These are phyloP conservation scores for Euphorbia tirucalli DNA, from an alignment of 345 rosid species.

Conservation along the genomic window DNA sequence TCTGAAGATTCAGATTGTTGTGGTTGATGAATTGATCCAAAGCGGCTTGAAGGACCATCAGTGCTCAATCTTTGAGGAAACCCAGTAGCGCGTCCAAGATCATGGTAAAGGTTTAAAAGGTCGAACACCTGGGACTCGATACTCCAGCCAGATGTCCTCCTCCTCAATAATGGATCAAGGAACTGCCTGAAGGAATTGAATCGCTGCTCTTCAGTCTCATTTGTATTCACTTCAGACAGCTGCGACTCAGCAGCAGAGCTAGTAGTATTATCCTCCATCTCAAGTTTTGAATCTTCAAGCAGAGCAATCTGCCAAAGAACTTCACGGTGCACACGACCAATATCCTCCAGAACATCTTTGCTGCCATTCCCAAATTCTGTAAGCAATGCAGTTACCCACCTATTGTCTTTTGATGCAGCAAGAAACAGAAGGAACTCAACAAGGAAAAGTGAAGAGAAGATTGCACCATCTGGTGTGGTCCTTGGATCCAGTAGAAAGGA, in stretches of 20 bases:
- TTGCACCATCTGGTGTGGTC: constrained; percentile 46
- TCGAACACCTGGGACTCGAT: constrained; percentile 91
- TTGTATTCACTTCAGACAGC: constrained; percentile 47
- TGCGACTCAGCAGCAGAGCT: constrained; percentile 45
- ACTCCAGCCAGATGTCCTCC: constrained; percentile 82
- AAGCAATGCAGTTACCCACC: constrained; percentile 90
- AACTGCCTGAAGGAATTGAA: constrained; percentile 86
- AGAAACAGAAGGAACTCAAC: constrained; percentile 90
- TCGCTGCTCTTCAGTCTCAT: constrained; percentile 68
- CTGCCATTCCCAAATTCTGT: constrained; percentile 76
- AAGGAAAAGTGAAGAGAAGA: constrained; percentile 81
- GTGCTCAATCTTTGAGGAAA: constrained; percentile 56
- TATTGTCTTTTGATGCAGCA: constrained; percentile 91
- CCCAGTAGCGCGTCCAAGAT: constrained; percentile 78
- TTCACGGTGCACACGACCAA: constrained; percentile 85
- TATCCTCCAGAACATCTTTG: constrained; percentile 80
- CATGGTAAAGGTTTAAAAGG: constrained; percentile 82
- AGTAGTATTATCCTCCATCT: constrained; percentile 44
- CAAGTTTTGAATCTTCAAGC: constrained; percentile 73
- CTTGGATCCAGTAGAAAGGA: constrained; percentile 72
- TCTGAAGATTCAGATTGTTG: constrained; percentile 51
- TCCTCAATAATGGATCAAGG: constrained; percentile 84
- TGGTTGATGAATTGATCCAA: constrained; percentile 38
- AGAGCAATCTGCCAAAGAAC: constrained; percentile 86
- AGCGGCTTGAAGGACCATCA: constrained; percentile 49